Percentiles rank a stretch among this genome's conserved stretches.
phyloP scores from a whole-genome alignment of 2,329 filamentous ascomycete species.

The Lecanoromycetidae sp. region DNA sequence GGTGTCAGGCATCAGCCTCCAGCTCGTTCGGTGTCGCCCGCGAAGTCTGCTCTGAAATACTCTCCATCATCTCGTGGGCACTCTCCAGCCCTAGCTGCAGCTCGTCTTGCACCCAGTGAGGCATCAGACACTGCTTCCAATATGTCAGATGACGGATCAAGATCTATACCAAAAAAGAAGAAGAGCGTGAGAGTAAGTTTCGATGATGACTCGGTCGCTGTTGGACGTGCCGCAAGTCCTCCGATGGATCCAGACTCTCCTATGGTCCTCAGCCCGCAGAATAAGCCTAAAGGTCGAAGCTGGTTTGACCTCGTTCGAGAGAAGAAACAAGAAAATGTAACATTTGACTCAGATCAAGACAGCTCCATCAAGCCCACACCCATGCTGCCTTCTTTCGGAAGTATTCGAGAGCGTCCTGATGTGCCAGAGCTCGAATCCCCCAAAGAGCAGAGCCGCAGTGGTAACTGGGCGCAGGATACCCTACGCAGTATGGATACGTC shows the following conservation, averaged over 20 bases:
- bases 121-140: conserved; percentile 44
- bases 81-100: conserved; percentile 22
- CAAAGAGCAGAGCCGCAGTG: conserved; percentile 23
- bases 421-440: conserved; percentile 9
- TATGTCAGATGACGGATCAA: conserved; percentile 33
- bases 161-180: conserved; percentile 32
- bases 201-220: conserved; percentile 42
- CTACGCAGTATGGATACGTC: conserved; percentile 24
- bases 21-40: conserved; percentile 47
- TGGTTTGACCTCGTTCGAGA: conserved; percentile 29
- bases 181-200: conserved; percentile 56
- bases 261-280: conserved; percentile 25
- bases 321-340: conserved; percentile 21
- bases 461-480: conserved; percentile 23
- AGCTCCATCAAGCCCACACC: conserved; percentile 48
- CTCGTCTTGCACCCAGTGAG: conserved; percentile 36
- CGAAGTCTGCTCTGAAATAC: conserved; percentile 50
- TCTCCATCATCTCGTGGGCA: conserved; percentile 34
- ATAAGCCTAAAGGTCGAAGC: conserved; percentile 23
- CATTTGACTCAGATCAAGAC: conserved; percentile 28
- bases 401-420: conserved; percentile 37
- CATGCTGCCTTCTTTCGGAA: conserved; percentile 51
- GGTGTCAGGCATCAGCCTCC: conserved; percentile 46
- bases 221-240: conserved; percentile 33
- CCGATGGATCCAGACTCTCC: conserved; percentile 31